Evolutionary conservation across 2,329 filamentous ascomycete genomes (phyloP), one percentile per base, ranked within the genome.

Genomic region (Beauveria rudraprayagi): DNA sequence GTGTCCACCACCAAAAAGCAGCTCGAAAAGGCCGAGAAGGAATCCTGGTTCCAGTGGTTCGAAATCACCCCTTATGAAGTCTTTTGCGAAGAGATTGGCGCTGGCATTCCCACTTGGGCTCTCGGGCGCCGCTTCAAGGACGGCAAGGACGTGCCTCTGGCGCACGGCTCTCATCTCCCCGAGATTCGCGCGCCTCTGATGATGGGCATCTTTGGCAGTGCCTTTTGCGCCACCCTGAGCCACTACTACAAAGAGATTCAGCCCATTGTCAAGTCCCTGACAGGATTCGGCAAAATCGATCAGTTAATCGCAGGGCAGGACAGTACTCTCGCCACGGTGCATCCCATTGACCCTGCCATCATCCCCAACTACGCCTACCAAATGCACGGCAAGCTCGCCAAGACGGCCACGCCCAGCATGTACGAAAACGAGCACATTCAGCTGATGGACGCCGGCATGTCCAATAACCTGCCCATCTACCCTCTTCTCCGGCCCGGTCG

Each of bases 401-500:
- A 83, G 1, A 90, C 90, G 0, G 89, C 88, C n/a, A 92, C 94
- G 0, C 83, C 87, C 37, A 91, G 85, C 62, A 84, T 96, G 44
- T 86, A 90, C 67, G 78, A 84, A 19, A 81, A 80, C 16, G 80
- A 87, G 50, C 88, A 96, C 71, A 80, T 93, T 19, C 87, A 90
- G 65, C 81, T 93, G 17, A 97, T 97, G 92, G 94, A 99, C 72
- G 92, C 94, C 1, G 94, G 94, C 56, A 99, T 99, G 94, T 95
- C 90, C 65, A 97, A 99, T 72, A 99, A 99, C 70, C 80, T 99
- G 9, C 94, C 94, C 1, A 92, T 97, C 47, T 99, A 99, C 71
- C 94, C 94, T 0, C 82, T 97, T 3, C 85, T 99, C 19, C 86
- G 94, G 11, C 91, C 91, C 0, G 93, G 92, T 2, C 84, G 94